A percentile compares a stretch with the other conserved stretches of the same genome.
phyloP scores from a whole-genome alignment of 768 basidiomycete species.

The Melanogaster broomeanus region DNA sequence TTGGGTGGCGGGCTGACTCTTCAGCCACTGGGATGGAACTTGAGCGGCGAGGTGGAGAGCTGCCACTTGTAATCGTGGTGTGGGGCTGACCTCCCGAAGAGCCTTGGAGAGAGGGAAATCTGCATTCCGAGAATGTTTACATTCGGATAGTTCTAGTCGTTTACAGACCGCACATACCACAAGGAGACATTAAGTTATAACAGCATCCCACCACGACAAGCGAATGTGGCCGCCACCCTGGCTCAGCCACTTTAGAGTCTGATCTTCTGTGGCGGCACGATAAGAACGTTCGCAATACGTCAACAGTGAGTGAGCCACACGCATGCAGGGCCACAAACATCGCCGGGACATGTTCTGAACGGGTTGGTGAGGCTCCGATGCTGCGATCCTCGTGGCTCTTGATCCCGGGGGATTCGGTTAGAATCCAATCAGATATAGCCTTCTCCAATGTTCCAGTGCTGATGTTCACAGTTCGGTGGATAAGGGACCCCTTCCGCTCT shows the following conservation, averaged over 20 bases:
- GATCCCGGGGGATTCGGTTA: slow-evolving; percentile 10
- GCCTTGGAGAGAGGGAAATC: slow-evolving; percentile 57
- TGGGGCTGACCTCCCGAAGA: slow-evolving; percentile 17
- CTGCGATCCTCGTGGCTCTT: background rate
- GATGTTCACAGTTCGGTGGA: slow-evolving; percentile 59
- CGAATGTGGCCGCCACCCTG: slow-evolving; percentile 52
- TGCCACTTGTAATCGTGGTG: slow-evolving; percentile 36
- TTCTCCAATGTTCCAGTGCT: slow-evolving; percentile 46
- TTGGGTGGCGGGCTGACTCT: slow-evolving; percentile 30
- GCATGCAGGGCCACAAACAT: slow-evolving; percentile 73
- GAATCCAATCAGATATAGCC: slow-evolving; percentile 56
- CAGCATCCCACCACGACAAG: slow-evolving; percentile 75
- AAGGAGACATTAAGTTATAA: slow-evolving; percentile 66
- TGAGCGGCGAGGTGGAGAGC: slow-evolving; percentile 72
- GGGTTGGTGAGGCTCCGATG: background rate
- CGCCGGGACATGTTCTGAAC: slow-evolving; percentile 40
- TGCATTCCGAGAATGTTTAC: slow-evolving; percentile 18
- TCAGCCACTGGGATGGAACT: slow-evolving; percentile 63
- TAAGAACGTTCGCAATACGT: slow-evolving; percentile 59
- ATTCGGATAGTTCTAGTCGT: background rate
- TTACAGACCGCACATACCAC: slow-evolving; percentile 36
- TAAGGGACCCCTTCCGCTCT: slow-evolving; percentile 39
- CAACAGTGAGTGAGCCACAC: slow-evolving; percentile 72
- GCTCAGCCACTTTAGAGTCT: background rate
- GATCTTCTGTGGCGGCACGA: slow-evolving; percentile 18